Evolutionary conservation across 768 basidiomycete genomes (phyloP), one percentile per base, ranked within the genome.

Genomic region (Lanmaoa rubissima): DNA sequence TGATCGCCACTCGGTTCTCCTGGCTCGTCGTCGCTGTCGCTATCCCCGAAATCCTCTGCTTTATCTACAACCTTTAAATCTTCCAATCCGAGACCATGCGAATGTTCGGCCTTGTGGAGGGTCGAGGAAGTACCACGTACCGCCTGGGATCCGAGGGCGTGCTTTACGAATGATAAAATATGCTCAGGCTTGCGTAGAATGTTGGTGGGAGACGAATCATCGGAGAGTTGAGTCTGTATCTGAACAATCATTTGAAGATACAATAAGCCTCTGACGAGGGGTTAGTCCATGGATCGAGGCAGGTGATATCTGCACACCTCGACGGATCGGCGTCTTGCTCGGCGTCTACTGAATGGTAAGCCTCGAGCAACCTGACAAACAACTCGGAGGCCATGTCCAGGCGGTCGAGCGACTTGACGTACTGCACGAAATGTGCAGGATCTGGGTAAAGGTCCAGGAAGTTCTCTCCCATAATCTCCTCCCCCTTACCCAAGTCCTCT

Each of bases 201-300:
- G 57, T 79, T 85, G 4, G 80, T 78, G 0, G 82, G 76, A 16
- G 78, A 72, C 17, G 80, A 77, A 21, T 80, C 79, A 41, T 78
- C 75, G 1, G 85, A 80, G 5, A 92, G 73, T 50, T 84, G 79
- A 1, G 82, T 77, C 68, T 94, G 90, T 78, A 97, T 88, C 63
- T 88, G 84, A 58, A 94, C 77, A 35, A 92, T 83, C 36, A 96
- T 76, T 65, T 95, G 92, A 24, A 96, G 79, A 61, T 85, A 84
- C 6, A 90, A 76, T 35, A 98, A 65, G 0, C 84, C 82, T 58
- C 90, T 91, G 52, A 34, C 11, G 5, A 54, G 14, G 53, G 65
- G 28, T 53, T 26, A 56, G 57, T 35, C 41, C 3, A 44, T 42
- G 40, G 48, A 49, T 38, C 16, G 13, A 21, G n/a, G 40, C 24